These are phyloP conservation scores for Pisolithus tinctorius DNA, from an alignment of 768 basidiomycete species.

Conservation along the genomic window DNA sequence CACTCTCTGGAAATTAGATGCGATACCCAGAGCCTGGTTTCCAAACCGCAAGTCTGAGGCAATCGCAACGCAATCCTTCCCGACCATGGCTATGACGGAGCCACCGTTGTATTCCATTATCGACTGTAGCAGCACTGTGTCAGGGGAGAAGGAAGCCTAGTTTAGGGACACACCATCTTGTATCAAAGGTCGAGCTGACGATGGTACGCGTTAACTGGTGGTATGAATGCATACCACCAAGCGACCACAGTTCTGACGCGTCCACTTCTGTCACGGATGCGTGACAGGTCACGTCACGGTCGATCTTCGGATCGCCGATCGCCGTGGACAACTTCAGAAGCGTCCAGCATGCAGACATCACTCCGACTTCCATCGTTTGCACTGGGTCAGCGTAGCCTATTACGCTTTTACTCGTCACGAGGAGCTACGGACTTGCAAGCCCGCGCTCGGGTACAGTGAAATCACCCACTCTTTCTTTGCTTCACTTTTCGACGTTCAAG, in stretches of 20 bases:
- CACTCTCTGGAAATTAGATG: constrained; percentile 94
- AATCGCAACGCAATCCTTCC: constrained; percentile 98
- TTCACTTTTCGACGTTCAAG: not conserved
- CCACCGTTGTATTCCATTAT: constrained; percentile 95
- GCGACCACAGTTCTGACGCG: constrained; percentile 13
- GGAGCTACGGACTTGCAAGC: constrained; percentile 10
- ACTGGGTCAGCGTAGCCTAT: not conserved
- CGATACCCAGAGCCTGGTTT: constrained; percentile 77
- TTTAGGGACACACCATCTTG: not conserved
- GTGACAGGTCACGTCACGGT: constrained; percentile 6
- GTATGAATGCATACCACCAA: not conserved
- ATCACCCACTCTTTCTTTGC: not conserved
- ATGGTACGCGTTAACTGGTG: not conserved
- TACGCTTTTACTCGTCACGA: not conserved
- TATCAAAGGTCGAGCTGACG: constrained; percentile 12
- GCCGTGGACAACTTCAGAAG: too few species aligned
- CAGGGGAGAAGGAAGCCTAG: not conserved
- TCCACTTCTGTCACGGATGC: constrained; percentile 3
- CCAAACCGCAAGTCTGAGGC: constrained; percentile 92
- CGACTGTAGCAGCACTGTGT: constrained; percentile 41
- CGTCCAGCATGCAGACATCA: not conserved
- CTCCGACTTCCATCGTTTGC: not conserved
- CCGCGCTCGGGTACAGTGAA: constrained; percentile 14
- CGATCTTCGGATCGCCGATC: not conserved
- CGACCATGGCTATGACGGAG: constrained; percentile 98